These are phyloP conservation scores for Kwoniella pini DNA, from an alignment of 768 basidiomycete genomes.

Conservation along the genomic window DNA sequence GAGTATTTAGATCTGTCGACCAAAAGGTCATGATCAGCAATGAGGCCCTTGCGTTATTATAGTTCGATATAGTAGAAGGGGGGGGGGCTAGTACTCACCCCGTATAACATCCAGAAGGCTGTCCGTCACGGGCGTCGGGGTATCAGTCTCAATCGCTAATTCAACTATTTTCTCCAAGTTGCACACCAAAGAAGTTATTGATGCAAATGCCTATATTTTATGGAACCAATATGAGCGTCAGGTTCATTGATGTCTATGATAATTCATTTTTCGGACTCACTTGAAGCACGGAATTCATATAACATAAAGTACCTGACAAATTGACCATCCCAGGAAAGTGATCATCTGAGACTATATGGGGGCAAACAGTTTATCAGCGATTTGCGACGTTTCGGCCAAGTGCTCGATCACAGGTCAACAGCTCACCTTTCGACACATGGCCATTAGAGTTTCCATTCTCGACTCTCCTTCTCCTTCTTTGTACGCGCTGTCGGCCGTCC, in stretches of 20 bases:
- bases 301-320: slow-evolving; percentile 93
- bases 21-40: neutral
- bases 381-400: neutral
- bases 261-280: slow-evolving; percentile 50
- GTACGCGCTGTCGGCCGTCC: slow-evolving; percentile 4
- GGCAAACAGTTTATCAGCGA: neutral
- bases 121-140: slow-evolving; percentile 84
- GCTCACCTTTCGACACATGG: neutral
- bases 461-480: slow-evolving; percentile 9
- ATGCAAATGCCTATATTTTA: slow-evolving; percentile 75
- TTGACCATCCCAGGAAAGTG: slow-evolving; percentile 88
- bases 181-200: slow-evolving; percentile 75
- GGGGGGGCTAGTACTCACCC: slow-evolving; percentile 57
- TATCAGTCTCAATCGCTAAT: slow-evolving; percentile 74
- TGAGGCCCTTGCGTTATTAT: neutral
- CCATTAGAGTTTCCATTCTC: neutral
- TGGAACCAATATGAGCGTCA: slow-evolving; percentile 23
- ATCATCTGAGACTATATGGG: neutral
- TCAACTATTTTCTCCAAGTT: slow-evolving; percentile 74
- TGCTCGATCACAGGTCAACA: neutral
- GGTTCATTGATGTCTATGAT: too few species aligned
- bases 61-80: slow-evolving; percentile 1
- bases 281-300: slow-evolving; percentile 96
- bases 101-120: slow-evolving; percentile 70
- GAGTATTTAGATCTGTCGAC: slow-evolving; percentile 52